Conservation (phyloP, 352 stramenopile genomes). For the Thalassiosira exigua region DNA sequence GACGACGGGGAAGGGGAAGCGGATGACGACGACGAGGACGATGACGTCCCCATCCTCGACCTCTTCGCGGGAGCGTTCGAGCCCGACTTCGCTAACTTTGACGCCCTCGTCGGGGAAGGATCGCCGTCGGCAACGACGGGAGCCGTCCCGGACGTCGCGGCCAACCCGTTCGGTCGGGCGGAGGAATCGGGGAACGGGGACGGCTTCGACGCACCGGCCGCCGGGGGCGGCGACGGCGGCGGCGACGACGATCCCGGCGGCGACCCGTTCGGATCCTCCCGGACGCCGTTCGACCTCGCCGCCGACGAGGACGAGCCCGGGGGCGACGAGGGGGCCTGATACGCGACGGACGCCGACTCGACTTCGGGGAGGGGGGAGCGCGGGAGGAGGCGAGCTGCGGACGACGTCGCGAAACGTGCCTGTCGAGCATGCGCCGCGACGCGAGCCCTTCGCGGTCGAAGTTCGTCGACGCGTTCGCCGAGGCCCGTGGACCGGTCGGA, state of each 20-base stretch:
- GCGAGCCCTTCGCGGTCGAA: too few species aligned
- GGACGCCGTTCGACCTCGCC: neutral
- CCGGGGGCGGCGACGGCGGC: neutral
- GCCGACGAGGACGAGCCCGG: too few species aligned
- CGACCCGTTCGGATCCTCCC: conserved; percentile 1
- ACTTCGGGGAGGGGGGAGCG: too few species aligned
- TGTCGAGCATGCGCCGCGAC: too few species aligned
- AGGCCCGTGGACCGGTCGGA: too few species aligned
- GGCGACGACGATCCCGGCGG: neutral
- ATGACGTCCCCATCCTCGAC: conserved; percentile 76
- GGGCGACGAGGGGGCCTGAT: too few species aligned
- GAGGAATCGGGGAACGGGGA: conserved; percentile 5
- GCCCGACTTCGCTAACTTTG: conserved; percentile 77
- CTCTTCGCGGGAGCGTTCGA: conserved; percentile 82
- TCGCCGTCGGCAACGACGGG: neutral
- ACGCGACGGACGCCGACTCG: too few species aligned
- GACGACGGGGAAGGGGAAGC: conserved; percentile 31
- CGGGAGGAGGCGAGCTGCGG: too few species aligned
- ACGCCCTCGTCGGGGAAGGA: conserved; percentile 51
- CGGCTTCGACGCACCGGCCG: neutral
- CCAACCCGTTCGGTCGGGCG: neutral
- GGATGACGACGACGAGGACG: conserved; percentile 17
- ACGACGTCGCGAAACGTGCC: too few species aligned
- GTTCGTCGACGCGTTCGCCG: too few species aligned
- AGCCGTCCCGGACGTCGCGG: too few species aligned